phyloP scores from a whole-genome alignment of 495 filamentous ascomycete species.

The Penicillium coffeae region DNA sequence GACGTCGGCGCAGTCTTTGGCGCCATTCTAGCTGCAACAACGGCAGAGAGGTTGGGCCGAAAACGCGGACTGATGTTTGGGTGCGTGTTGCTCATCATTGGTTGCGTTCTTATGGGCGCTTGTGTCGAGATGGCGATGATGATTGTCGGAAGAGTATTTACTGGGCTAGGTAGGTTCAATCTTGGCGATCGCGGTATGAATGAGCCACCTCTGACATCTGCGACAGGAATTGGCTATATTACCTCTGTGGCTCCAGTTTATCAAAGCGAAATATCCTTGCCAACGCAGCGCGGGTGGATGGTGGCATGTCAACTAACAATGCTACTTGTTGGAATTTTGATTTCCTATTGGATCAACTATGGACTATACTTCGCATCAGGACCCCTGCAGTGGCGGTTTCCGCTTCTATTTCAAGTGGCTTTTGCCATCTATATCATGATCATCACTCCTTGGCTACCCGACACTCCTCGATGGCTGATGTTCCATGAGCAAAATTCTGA shows the following conservation, averaged over 20 bases:
- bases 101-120: slow-evolving; percentile 47
- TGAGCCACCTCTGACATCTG: background rate
- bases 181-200: background rate
- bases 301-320: slow-evolving; percentile 25
- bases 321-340: slow-evolving; percentile 26
- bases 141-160: slow-evolving; percentile 29
- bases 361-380: slow-evolving; percentile 46
- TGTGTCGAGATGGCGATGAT: slow-evolving; percentile 34
- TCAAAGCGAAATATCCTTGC: slow-evolving; percentile 27
- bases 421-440: slow-evolving; percentile 33
- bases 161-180: slow-evolving; percentile 32
- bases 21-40: slow-evolving; percentile 42
- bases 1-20: slow-evolving; percentile 53
- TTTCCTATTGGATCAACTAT: slow-evolving; percentile 35
- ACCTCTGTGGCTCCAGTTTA: slow-evolving; percentile 31
- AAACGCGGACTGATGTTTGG: slow-evolving; percentile 47
- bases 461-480: slow-evolving; percentile 34
- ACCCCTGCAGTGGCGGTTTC: slow-evolving; percentile 44
- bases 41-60: slow-evolving; percentile 48
- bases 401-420: slow-evolving; percentile 46
- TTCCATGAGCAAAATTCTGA: slow-evolving; percentile 18
- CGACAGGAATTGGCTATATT: slow-evolving; percentile 24
- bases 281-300: slow-evolving; percentile 26
- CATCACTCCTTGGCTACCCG: slow-evolving; percentile 24
- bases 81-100: slow-evolving; percentile 46